Base-by-base conservation (phyloP, 1,284 basidiomycete species). In the Cutaneotrichosporon arboriforme region DNA sequence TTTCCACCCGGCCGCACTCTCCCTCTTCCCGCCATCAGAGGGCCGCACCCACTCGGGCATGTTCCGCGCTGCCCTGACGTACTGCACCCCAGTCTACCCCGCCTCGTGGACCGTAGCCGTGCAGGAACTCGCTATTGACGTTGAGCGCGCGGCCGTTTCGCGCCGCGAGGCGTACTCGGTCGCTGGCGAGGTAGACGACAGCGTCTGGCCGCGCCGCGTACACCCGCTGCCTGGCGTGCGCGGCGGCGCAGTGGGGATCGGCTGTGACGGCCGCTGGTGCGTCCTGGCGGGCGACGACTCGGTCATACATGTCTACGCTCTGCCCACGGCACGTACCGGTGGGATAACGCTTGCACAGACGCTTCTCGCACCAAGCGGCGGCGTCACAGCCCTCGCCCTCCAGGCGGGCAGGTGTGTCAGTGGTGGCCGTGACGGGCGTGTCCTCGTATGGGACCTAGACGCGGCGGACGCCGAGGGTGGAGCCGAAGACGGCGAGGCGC, bases 371-470 rank as follows among this genome's bases (percentile, higher is more conserved):
- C 71, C 74, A 18, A 62, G 61, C 5, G 55, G 64, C 3, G 65
- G 64, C 3, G 68, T 76, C 14, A 68, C 65, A 1, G 65, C 69
- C 2, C 51, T 76, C 1, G 61, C 68, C 1, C 62, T 76, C 9
- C 46, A 54, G 8, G 54, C 64, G 0, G 73, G 71, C 1, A 52
- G 68, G 26, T 74, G 69, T 38, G 70, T 76, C 2, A 67, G 66
- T 3, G 66, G 66, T 3, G 69, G 71, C 1, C 54, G 63, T 22
- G 73, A 75, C 47, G 74, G 72, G 0, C 50, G 65, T n/a, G 62
- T 76, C 1, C 52, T 75, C 2, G 70, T 76, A 0, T 76, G 74
- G 74, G 69, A 74, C 46, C 59, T 76, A 15, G 72, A 73, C 42
- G 62, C 65, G 44, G 17, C 4, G 26, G 33, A 36, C 4, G 59